Evolutionary conservation across 2,329 filamentous ascomycete genomes (phyloP).

Genomic region (Talaromyces rugulosus): DNA sequence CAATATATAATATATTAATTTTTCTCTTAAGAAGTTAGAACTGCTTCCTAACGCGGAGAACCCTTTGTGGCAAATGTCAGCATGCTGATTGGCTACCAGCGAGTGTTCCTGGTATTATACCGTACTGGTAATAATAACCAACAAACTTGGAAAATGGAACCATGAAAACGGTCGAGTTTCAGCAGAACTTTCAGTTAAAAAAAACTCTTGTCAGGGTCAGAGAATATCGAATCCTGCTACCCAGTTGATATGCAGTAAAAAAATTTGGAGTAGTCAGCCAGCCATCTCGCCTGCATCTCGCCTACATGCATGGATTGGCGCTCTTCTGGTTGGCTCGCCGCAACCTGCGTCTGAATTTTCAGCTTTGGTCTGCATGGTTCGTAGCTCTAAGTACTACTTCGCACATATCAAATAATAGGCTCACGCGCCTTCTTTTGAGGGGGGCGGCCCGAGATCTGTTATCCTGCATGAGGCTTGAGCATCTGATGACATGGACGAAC

Average conservation of each 20-base stretch:
- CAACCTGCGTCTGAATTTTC: neutral
- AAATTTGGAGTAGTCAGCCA: neutral
- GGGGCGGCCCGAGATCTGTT: neutral
- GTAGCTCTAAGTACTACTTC: neutral
- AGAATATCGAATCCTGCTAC: too few species aligned
- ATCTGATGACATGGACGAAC: constrained; percentile 1
- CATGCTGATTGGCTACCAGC: neutral
- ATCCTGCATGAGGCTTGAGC: neutral
- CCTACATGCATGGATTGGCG: neutral
- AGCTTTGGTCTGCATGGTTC: too few species aligned
- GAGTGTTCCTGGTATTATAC: neutral
- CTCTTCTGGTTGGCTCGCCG: neutral
- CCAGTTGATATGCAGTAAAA: neutral
- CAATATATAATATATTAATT: neutral
- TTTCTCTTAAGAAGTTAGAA: neutral
- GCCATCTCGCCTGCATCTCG: neutral
- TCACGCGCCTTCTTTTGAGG: neutral
- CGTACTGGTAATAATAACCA: neutral
- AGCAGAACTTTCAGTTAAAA: neutral
- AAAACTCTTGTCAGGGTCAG: too few species aligned
- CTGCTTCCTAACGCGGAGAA: neutral
- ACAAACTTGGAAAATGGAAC: neutral
- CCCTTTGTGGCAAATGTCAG: neutral
- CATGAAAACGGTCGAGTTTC: neutral
- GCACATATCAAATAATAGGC: neutral